Evolutionary conservation across 805 yeast genomes (phyloP).

Genomic region (Limtongozyma cylindracea): DNA sequence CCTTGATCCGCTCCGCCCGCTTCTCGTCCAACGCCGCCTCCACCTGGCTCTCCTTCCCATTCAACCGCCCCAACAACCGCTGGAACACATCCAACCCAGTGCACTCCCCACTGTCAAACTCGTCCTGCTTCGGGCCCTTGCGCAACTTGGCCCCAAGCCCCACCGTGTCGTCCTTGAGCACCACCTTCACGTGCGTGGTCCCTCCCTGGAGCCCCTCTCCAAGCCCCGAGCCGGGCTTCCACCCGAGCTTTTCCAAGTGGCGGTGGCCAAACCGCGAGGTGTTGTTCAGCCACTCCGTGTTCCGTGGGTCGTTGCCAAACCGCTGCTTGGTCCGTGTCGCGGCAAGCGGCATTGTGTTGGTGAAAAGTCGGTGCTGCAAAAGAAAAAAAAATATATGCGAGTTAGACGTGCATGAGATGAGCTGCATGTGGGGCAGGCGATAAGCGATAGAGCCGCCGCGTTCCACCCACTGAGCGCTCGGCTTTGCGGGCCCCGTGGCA

Average conservation of each 20-base stretch:
- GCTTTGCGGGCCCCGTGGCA: too few species aligned
- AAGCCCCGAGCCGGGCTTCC: slow-evolving; percentile 82
- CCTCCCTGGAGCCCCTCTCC: slow-evolving; percentile 45
- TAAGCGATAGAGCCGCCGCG: too few species aligned
- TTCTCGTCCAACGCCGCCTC: slow-evolving; percentile 41
- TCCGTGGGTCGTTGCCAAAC: slow-evolving; percentile 82
- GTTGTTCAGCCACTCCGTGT: slow-evolving; percentile 84
- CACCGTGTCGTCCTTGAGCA: slow-evolving; percentile 53
- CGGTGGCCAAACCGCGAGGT: slow-evolving; percentile 69
- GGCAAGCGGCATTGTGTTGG: too few species aligned
- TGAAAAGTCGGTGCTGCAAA: too few species aligned
- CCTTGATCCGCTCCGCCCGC: slow-evolving; percentile 47
- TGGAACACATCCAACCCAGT: slow-evolving; percentile 89
- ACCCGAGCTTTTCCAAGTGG: slow-evolving; percentile 61
- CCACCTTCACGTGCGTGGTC: slow-evolving; percentile 64
- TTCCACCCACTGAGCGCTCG: too few species aligned
- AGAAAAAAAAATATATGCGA: too few species aligned
- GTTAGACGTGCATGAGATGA: too few species aligned
- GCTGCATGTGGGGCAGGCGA: too few species aligned
- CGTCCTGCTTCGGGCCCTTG: slow-evolving; percentile 30
- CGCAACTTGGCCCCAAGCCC: slow-evolving; percentile 80
- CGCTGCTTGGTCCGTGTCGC: slow-evolving; percentile 66
- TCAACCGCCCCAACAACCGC: slow-evolving; percentile 65
- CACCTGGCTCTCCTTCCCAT: slow-evolving; percentile 58
- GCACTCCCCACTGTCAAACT: slow-evolving; percentile 58